phyloP scores from a whole-genome alignment of 73 alveolate genomes.

The Tetrahymena malaccensis region DNA sequence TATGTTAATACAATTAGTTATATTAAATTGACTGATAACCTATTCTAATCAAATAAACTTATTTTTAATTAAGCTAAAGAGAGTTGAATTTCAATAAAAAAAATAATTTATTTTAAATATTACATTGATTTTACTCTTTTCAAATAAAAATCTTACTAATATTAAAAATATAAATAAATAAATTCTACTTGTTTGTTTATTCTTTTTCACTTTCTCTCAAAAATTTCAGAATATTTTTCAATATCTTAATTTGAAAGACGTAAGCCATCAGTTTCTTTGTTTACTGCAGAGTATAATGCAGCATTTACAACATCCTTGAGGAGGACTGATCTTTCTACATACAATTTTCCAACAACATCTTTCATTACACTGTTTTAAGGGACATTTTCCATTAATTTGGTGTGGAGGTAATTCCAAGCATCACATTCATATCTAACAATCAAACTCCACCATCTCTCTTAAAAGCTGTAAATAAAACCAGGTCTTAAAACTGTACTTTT shows the following conservation, averaged over 20 bases:
- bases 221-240: neutral
- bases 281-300: neutral
- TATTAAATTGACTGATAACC: too few species aligned
- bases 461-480: conserved; percentile 27
- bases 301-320: neutral
- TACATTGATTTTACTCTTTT: neutral
- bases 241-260: neutral
- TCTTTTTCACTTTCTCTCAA: neutral
- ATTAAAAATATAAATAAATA: too few species aligned
- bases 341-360: neutral
- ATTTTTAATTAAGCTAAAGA: too few species aligned
- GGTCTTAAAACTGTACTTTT: conserved; percentile 13
- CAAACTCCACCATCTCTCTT: conserved; percentile 23
- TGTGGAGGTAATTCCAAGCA: conserved; percentile 13
- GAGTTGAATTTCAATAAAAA: too few species aligned
- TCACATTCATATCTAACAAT: neutral
- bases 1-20: too few species aligned
- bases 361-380: neutral
- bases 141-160: too few species aligned
- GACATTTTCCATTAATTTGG: neutral
- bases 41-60: too few species aligned
- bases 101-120: too few species aligned
- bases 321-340: neutral
- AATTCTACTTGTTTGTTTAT: neutral
- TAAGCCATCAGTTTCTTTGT: neutral